Evolutionary conservation across 2,329 filamentous ascomycete species (phyloP), one percentile per base, ranked within the genome.

Genomic region (Aureobasidium musti): DNA sequence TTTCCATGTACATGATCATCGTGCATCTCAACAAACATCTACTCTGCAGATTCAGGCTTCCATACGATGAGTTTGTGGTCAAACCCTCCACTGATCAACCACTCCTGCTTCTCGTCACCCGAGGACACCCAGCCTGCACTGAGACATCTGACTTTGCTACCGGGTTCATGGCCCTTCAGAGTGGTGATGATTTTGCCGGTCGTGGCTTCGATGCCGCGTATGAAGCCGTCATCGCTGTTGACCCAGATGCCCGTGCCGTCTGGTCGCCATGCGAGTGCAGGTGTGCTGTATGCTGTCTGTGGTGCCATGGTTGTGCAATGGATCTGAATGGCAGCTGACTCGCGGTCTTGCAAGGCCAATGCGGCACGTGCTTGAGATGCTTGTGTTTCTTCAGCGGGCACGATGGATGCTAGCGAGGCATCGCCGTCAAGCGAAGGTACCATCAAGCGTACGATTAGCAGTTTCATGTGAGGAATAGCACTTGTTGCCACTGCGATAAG

Each of bases 221-320:
- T 79, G 8, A 84, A 78, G 0, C 87, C 87, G 73, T 89, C 87
- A 71, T 89, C 87, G 3, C 85, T 84, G 75, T 87, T 89, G 14
- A 89, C 85, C 81, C 84, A 89, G 0, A 89, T 76, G 0, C 87
- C 87, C 13, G 52, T 66, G 28, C 64, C 64, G 72, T 87, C 82
- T 1, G 86, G 85, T 30, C 87, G 77, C 87, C 87, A 89, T 6
- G 80, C 82, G 7, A 88, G 77, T 61, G 84, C 82, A 8, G 86
- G 86, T 6, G 86, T 89, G 26, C 84, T 87, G 73, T 88, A 89
- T 0, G 82, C 79, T 35, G 86, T 88, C 73, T 89, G 86, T n/a
- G 86, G 84, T 23, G 87, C 83, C 70, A 87, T 79, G 0, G 86
- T 87, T 54, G 80, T 86, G 41, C 83, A 80, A 67, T 87, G 85